These are phyloP conservation scores for Paraleonurus japonicus DNA, from an alignment of 257 asterid genomes.

Conservation along the genomic window DNA sequence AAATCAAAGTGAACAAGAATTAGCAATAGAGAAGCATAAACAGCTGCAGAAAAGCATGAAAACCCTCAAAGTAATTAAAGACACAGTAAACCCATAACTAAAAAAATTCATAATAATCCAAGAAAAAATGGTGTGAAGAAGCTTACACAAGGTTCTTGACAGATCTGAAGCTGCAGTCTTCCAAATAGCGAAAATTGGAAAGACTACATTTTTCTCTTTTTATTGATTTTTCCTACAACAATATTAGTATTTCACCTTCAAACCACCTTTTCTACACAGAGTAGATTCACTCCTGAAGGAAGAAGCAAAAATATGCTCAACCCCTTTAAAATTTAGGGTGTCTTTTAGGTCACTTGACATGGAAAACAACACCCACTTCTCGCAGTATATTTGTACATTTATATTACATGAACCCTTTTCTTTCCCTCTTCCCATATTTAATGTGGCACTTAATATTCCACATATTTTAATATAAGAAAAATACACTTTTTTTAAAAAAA, in stretches of 20 bases:
- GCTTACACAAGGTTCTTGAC: slow-evolving; percentile 23
- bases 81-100: slow-evolving; percentile 1
- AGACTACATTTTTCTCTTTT: not conserved
- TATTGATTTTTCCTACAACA: not conserved
- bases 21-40: not conserved
- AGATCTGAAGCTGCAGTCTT: slow-evolving; percentile 35
- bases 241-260: not conserved
- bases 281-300: slow-evolving; percentile 30
- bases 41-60: not conserved
- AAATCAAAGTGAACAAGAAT: not conserved
- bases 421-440: no score
- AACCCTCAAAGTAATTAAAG: not conserved
- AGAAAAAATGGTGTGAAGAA: not conserved
- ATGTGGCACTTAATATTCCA: no score
- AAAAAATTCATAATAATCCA: not conserved
- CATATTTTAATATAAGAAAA: no score
- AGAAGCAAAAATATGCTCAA: slow-evolving; percentile 37
- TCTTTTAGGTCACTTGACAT: slow-evolving; percentile 53
- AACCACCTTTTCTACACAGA: slow-evolving; percentile 10
- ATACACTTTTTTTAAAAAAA: no score
- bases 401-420: no score
- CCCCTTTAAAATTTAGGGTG: slow-evolving; percentile 22
- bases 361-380: slow-evolving; percentile 32
- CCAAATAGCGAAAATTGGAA: slow-evolving; percentile 18
- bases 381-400: no score